These are phyloP conservation scores for Pythium rhizo-oryzae DNA, from an alignment of 352 stramenopile genomes.

Conservation along the genomic window DNA sequence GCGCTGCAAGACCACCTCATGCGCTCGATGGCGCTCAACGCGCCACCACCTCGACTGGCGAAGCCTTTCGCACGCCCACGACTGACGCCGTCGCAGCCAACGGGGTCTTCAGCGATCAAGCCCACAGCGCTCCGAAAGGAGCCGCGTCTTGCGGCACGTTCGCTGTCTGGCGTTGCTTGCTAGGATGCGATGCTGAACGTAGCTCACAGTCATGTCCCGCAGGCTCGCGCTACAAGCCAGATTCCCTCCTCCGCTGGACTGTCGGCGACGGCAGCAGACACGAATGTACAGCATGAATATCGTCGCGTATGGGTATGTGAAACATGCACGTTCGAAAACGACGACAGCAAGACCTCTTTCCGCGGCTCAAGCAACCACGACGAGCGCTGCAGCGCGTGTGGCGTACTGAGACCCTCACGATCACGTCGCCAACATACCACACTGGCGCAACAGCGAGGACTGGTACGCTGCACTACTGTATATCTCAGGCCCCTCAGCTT, in stretches of 20 bases:
- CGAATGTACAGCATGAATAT: constrained; percentile 32
- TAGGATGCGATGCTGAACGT: neutral
- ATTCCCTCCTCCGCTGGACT: too few relatives aligned
- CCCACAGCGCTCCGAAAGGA: neutral
- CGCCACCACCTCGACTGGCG: neutral
- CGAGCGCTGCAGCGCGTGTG: constrained; percentile 56
- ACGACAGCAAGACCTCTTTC: constrained; percentile 13
- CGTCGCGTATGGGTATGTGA: constrained; percentile 79
- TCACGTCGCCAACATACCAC: constrained; percentile 42
- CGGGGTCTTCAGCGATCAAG: neutral
- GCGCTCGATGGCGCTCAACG: constrained; percentile 20
- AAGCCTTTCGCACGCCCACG: neutral
- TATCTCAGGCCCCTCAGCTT: neutral
- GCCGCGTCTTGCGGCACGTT: neutral
- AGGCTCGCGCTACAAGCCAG: too few relatives aligned
- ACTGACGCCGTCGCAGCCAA: neutral
- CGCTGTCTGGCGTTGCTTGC: too few relatives aligned
- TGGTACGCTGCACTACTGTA: constrained; percentile 36
- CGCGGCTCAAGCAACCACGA: constrained; percentile 16
- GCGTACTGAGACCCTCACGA: constrained; percentile 30
- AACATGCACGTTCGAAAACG: constrained; percentile 79
- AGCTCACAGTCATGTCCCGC: neutral
- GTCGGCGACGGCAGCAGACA: too few relatives aligned
- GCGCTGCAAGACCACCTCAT: constrained; percentile 57
- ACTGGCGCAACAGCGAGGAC: constrained; percentile 71